Evolutionary conservation across 2,329 filamentous ascomycete genomes (phyloP), one percentile per base, ranked within the genome.

Genomic region (Fusarium napiforme): DNA sequence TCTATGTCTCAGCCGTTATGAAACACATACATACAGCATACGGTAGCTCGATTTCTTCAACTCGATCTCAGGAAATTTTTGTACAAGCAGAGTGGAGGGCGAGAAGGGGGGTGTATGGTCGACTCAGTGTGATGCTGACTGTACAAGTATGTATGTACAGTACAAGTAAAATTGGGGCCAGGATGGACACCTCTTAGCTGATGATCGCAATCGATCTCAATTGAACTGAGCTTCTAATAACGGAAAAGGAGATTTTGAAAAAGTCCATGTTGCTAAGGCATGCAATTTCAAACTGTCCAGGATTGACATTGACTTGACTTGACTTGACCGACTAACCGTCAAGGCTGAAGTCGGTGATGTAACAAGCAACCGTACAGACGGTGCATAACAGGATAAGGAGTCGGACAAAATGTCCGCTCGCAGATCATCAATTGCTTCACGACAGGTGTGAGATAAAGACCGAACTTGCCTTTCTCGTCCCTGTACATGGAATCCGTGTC

Each of bases 141-240:
- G 14, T 26, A 26, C 26, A 26, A 26, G 26, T 28, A 12, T 28
- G 45, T 28, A 21, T 12, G 30, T 30, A 30, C 30, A 32, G 30
- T 30, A 30, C 30, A 32, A 32, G 21, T 52, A 52, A 36, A 52
- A 52, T 52, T 36, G 36, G 37, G 40, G 30, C 34, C 21, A 34
- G 37, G 58, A 58, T 73, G 56, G 40, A 36, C 23, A 66, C 46
- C 42, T 26, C 50, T 58, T 72, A 47, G 64, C 43, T 70, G 70
- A 73, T 73, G 70, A 72, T 72, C 70, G 30, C 42, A 72, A 72
- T 72, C 59, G 69, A 72, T 69, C 49, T n/a, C 12, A 34, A 37
- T 28, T 30, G 59, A 65, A 60, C 55, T 28, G 19, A 34, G 47
- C 32, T 42, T 49, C 23, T 32, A 39, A 40, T 47, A 58, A 49